Percentiles rank a stretch among this genome's conserved stretches.
Evolutionary conservation across 2,329 filamentous ascomycete species (phyloP).

Genomic region (Penicillium oxalicum): DNA sequence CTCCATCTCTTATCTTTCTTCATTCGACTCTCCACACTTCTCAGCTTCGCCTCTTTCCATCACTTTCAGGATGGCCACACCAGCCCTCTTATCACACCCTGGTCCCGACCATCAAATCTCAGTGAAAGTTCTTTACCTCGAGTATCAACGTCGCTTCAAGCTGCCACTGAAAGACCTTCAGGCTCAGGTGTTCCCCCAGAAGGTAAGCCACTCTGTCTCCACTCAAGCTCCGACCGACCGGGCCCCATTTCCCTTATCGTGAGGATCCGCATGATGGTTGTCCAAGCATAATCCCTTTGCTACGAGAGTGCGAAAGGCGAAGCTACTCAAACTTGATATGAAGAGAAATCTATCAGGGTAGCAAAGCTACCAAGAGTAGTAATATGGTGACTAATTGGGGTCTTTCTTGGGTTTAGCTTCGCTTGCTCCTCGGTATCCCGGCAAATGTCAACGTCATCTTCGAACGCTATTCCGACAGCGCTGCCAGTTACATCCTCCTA

Average conservation of each 20-base stretch:
- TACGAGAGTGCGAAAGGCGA: neutral
- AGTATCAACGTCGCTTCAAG: conserved; percentile 75
- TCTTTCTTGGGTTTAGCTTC: conserved; percentile 52
- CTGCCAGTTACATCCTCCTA: conserved; percentile 70
- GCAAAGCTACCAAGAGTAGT: neutral
- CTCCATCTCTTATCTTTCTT: neutral
- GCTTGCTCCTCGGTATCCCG: conserved; percentile 60
- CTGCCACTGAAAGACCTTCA: conserved; percentile 79
- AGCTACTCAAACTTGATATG: neutral
- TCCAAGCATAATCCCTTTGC: conserved; percentile 5
- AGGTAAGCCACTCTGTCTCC: conserved; percentile 62
- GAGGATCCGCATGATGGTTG: conserved; percentile 7
- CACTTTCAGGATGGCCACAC: conserved; percentile 26
- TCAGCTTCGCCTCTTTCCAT: conserved; percentile 10
- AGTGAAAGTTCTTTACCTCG: conserved; percentile 76
- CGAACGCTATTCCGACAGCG: conserved; percentile 94
- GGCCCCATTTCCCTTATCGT: conserved; percentile 15
- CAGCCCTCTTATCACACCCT: conserved; percentile 40
- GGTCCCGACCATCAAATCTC: conserved; percentile 69
- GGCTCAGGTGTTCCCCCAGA: conserved; percentile 66
- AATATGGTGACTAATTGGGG: conserved; percentile 11
- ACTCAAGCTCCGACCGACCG: conserved; percentile 27
- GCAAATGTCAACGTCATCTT: conserved; percentile 60
- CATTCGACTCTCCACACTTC: conserved; percentile 2
- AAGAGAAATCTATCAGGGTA: too few species aligned